Evolutionary conservation across 495 filamentous ascomycete species (phyloP).

Genomic region (Entonaema liquescens): DNA sequence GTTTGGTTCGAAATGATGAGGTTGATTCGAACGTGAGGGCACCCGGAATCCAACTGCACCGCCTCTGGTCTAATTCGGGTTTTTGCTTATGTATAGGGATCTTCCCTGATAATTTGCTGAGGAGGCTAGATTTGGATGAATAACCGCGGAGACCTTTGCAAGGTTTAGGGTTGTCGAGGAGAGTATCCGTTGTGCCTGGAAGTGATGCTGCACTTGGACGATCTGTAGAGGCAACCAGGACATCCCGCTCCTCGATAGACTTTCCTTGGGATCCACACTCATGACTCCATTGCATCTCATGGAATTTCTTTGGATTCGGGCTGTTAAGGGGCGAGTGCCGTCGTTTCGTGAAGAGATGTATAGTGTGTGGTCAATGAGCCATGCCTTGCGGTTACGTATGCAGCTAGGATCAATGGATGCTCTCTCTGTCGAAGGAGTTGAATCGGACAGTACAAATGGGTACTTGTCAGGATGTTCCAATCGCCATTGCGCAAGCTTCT

Average conservation of each 20-base stretch:
- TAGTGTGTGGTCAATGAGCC: conserved; percentile 48
- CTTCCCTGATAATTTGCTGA: conserved; percentile 29
- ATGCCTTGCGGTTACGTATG: conserved; percentile 44
- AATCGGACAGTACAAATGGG: conserved; percentile 45
- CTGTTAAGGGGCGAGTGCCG: conserved; percentile 44
- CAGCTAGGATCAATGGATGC: conserved; percentile 38
- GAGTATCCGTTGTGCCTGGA: conserved; percentile 30
- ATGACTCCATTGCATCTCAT: conserved; percentile 46
- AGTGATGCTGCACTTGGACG: conserved; percentile 28
- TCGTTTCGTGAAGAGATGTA: conserved; percentile 42
- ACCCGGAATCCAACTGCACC: conserved; percentile 39
- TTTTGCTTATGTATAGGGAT: conserved; percentile 18
- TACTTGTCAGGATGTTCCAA: conserved; percentile 39
- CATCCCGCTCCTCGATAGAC: conserved; percentile 39
- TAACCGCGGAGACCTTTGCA: conserved; percentile 31
- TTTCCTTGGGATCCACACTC: conserved; percentile 37
- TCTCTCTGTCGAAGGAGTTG: conserved; percentile 28
- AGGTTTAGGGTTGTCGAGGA: conserved; percentile 11
- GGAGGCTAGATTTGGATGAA: conserved; percentile 23
- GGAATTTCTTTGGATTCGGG: conserved; percentile 44
- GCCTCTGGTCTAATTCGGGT: conserved; percentile 27
- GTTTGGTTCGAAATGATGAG: conserved; percentile 27
- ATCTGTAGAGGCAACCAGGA: conserved; percentile 31
- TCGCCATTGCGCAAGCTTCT: conserved; percentile 43
- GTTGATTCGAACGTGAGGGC: conserved; percentile 30